Base-by-base conservation (phyloP, 2,329 filamentous ascomycete species). In the Aspergillus ustus region DNA sequence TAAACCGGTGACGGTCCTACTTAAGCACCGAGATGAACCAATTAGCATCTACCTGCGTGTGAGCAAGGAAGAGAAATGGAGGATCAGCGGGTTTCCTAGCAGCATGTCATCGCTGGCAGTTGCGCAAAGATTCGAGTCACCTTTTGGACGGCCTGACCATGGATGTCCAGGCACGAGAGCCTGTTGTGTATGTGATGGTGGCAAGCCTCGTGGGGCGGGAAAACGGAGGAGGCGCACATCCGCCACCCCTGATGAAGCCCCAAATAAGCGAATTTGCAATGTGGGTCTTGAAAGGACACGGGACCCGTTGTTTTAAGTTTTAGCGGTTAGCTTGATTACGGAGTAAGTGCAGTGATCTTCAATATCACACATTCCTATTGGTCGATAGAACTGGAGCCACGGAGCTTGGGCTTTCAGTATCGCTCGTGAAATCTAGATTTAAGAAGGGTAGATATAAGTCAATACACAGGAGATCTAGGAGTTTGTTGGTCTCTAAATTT, bases 51-150 rank as follows among this genome's bases (percentile, higher is more conserved):
- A 62, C 49, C 40, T 70, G 20, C 51, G 63, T 51, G 44, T 56
- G 20, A 44, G 56, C 40, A 46, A 46, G 1, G 63, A 67, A 28
- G 54, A 51, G 34, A 44, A 55, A 13, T 70, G 55, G 65, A 63
- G 63, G 29, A 67, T 69, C 28, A 59, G 63, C 13, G 63, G 65
- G 4, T 70, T 70, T 45, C 69, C 57, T 29, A 59, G 52, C 2
- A 65, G 22, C 43, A 19, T 67, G 13, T 52, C 25, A 9, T 64
- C 55, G 2, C 56, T 69, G 43, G 51, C 56, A 17, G 57, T 49
- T 19, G 44, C 34, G 7, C 50, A 69, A 50, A 48, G 56, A 22
- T 52, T 69, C 0, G 8, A 52, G 17, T 43, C 55, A 7, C 40
- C 52, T 13, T 69, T 70, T 63, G 55, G 66, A 40, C 56, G 52